Conservation (phyloP, 106 monocot genomes). For the Platanthera guangdongensis region DNA sequence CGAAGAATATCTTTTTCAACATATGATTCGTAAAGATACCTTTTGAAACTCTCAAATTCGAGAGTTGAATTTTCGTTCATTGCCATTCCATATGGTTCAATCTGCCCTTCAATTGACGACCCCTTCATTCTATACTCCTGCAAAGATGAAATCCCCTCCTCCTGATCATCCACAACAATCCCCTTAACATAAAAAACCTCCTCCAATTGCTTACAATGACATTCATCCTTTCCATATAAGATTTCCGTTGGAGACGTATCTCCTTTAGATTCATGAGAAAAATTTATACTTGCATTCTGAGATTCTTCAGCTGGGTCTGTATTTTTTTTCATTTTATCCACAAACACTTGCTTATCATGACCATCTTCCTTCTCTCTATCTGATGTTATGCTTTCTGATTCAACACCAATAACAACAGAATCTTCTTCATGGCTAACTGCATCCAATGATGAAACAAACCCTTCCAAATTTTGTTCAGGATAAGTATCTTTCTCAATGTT, state of each 20-base stretch:
- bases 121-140: background rate
- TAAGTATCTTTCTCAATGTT: background rate
- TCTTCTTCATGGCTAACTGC: background rate
- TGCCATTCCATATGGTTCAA: background rate
- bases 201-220: background rate
- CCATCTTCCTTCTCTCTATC: constrained; percentile 6
- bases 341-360: background rate
- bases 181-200: background rate
- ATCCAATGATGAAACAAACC: background rate
- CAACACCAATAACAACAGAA: background rate
- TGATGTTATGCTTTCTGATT: background rate
- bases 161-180: background rate
- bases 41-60: constrained; percentile 44
- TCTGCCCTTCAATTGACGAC: background rate
- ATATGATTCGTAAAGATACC: constrained; percentile 56
- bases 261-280: background rate
- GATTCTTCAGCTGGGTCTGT: background rate
- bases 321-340: constrained; percentile 7
- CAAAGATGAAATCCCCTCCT: background rate
- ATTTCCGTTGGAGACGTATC: background rate
- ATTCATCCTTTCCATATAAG: background rate
- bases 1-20: constrained; percentile 55
- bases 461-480: constrained; percentile 10
- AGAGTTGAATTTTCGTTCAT: constrained; percentile 4
- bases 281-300: background rate